Conservation (phyloP, 2,329 filamentous ascomycete genomes). For the Hypoxylon sp. region DNA sequence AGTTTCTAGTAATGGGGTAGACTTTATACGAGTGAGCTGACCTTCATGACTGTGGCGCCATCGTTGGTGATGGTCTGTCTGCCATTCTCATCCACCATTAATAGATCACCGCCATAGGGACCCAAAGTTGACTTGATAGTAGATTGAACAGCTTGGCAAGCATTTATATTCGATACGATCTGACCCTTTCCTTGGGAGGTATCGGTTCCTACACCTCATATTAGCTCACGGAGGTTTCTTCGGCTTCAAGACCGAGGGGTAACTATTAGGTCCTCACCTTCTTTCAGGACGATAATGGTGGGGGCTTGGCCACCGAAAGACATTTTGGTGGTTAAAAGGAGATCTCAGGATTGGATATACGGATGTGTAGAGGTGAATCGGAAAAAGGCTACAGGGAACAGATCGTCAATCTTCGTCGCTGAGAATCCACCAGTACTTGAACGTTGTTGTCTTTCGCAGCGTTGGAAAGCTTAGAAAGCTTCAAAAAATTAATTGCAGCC, state of each 20-base stretch:
- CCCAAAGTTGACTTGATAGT: slow-evolving; percentile 97
- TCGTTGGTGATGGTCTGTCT: slow-evolving; percentile 98
- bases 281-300: slow-evolving; percentile 97
- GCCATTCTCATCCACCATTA: slow-evolving; percentile 96
- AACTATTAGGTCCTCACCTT: slow-evolving; percentile 70
- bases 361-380: no score
- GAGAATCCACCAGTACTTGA: slow-evolving; percentile 16
- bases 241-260: slow-evolving; percentile 39
- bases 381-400: no score
- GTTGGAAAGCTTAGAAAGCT: slow-evolving; percentile 49
- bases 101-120: slow-evolving; percentile 93
- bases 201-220: slow-evolving; percentile 79
- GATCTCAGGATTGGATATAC: no score
- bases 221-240: slow-evolving; percentile 7
- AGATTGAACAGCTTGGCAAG: slow-evolving; percentile 92
- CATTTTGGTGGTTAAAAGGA: slow-evolving; percentile 64
- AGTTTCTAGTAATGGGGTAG: background rate
- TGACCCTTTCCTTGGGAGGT: slow-evolving; percentile 96
- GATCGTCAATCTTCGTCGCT: no score
- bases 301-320: slow-evolving; percentile 97
- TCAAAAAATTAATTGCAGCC: slow-evolving; percentile 62
- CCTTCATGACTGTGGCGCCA: slow-evolving; percentile 99
- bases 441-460: slow-evolving; percentile 40
- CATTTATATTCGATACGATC: slow-evolving; percentile 98
- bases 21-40: slow-evolving; percentile 52